Evolutionary conservation across 176 grass and related monocot genomes (phyloP), one percentile per base, ranked within the genome.

Genomic region (Saccharum officinarum): DNA sequence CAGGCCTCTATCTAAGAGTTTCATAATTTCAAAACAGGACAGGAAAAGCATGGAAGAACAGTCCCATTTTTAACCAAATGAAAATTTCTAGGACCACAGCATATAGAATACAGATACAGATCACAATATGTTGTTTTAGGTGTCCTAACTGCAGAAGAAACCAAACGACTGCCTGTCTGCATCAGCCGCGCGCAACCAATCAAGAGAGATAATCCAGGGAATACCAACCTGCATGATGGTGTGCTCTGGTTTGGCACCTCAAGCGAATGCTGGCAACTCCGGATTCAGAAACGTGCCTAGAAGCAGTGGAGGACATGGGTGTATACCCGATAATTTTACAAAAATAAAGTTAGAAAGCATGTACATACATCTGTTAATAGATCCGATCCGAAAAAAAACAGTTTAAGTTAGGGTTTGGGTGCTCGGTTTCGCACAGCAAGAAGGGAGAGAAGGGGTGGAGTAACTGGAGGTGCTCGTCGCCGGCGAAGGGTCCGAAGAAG

Each of bases 171-270:
- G 10, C 25, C 1, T 20, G 4, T 25, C 8, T 41, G 7, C 2
- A 25, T 37, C 5, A 39, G 20, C 33, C 9, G 9, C 26, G 2
- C 20, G 12, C 7, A 82, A n/a, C 25, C 22, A 70, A 79, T 34
- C 16, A 42, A 69, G 44, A 67, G 26, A 89, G 18, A 72, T 34
- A 57, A 10, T 8, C 20, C 76, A 22, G 28, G 15, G 47, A 39
- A 5, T 30, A 70, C 82, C 57, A n/a, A 89, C 87, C 87, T 89
- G 87, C 87, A 89, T 89, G 49, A 34, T 89, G 82, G 63, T 17
- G 5, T 67, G 60, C 17, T 81, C 74, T 65, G 16, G 7, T 81
- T 7, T 7, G 34, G 7, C 71, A 34, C 33, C 78, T 87, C 59
- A 57, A 45, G 34, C 59, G 59, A 41, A 52, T 44, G 44, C 26